Evolutionary conservation across 2,329 filamentous ascomycete genomes (phyloP).

Genomic region (Akanthomyces muscarius): DNA sequence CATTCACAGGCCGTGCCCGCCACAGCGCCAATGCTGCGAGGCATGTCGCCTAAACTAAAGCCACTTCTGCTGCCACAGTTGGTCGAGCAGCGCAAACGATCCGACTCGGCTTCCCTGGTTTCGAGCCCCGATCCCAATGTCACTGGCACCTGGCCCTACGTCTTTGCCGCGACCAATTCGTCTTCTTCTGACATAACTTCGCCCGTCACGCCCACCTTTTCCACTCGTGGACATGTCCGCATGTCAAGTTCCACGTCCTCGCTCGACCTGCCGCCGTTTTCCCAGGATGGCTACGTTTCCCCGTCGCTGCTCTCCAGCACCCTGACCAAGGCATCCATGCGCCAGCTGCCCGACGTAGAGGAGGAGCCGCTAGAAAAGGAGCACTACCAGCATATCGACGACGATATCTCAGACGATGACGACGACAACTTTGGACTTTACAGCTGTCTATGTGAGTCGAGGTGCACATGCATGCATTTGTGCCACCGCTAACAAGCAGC

Average conservation of each 20-base stretch:
- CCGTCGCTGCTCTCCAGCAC: constrained; percentile 31
- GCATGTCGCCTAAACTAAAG: constrained; percentile 48
- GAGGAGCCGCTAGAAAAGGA: constrained; percentile 76
- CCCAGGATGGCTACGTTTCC: constrained; percentile 49
- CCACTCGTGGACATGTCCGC: constrained; percentile 58
- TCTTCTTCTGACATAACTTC: constrained; percentile 65
- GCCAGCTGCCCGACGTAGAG: constrained; percentile 72
- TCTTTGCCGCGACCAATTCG: constrained; percentile 48
- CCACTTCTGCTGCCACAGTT: constrained; percentile 51
- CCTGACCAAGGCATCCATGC: constrained; percentile 52
- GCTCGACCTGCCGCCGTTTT: constrained; percentile 54
- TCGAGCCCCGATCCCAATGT: constrained; percentile 32
- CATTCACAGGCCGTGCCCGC: constrained; percentile 11
- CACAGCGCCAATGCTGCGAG: constrained; percentile 15
- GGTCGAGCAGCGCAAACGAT: constrained; percentile 46
- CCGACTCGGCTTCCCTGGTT: constrained; percentile 25
- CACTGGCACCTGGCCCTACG: constrained; percentile 27
- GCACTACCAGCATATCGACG: constrained; percentile 51
- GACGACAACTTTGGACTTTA: constrained; percentile 46
- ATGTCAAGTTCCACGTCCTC: constrained; percentile 77
- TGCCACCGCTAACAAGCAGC: constrained; percentile 22
- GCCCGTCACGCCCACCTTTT: constrained; percentile 68
- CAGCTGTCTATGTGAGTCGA: constrained; percentile 69
- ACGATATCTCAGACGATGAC: constrained; percentile 28
- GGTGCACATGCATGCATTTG: constrained; percentile 17